Conservation (phyloP, 2,329 filamentous ascomycete species). For the Fusarium sp. region DNA sequence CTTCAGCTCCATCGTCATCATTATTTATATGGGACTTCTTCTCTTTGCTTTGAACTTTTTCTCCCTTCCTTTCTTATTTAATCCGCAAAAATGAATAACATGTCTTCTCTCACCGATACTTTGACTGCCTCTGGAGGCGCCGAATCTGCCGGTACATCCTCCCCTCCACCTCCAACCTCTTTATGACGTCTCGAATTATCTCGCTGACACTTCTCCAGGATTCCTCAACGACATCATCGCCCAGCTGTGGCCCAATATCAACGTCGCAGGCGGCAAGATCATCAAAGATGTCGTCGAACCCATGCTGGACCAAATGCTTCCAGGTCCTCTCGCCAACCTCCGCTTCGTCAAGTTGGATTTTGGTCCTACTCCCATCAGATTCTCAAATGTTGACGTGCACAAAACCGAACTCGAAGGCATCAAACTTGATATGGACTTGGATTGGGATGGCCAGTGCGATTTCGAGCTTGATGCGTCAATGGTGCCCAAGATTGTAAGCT, state of each 20-base stretch:
- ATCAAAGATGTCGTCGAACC: conserved; percentile 44
- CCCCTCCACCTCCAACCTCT: neutral
- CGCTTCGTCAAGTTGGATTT: conserved; percentile 44
- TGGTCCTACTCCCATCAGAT: conserved; percentile 34
- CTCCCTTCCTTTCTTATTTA: neutral
- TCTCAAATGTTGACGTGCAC: conserved; percentile 45
- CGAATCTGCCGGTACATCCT: conserved; percentile 40
- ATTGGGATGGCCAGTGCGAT: conserved; percentile 43
- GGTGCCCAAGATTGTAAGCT: conserved; percentile 44
- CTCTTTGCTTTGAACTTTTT: neutral
- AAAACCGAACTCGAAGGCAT: conserved; percentile 41
- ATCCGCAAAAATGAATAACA: conserved; percentile 38
- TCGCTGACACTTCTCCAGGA: conserved; percentile 32
- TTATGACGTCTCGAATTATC: neutral
- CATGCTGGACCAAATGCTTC: conserved; percentile 43
- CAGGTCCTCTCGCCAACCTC: conserved; percentile 39
- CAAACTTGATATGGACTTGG: conserved; percentile 46
- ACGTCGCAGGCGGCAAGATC: conserved; percentile 42
- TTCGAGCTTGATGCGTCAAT: conserved; percentile 45
- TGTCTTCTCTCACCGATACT: conserved; percentile 40
- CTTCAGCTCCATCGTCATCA: conserved; percentile 10
- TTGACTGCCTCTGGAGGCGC: conserved; percentile 45
- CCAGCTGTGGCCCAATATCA: conserved; percentile 47
- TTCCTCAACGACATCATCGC: conserved; percentile 47
- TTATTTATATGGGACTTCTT: neutral